phyloP scores from a whole-genome alignment of 2,329 filamentous ascomycete genomes.

The Penicillium sp. region DNA sequence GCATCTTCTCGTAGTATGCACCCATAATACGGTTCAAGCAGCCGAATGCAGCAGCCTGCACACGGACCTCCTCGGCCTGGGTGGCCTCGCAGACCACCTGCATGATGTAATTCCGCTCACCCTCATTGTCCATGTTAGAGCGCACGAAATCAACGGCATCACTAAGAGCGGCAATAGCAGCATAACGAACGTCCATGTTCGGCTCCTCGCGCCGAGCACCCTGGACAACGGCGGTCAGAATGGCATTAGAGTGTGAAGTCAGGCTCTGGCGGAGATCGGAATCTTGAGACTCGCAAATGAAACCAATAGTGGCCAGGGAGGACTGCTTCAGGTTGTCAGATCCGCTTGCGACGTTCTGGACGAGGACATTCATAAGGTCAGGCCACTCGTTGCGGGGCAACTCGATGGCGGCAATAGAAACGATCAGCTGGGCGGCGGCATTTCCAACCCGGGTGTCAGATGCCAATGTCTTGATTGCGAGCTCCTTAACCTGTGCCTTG shows the following conservation, averaged over 20 bases:
- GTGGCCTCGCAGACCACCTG: conserved; percentile 99
- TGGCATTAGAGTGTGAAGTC: conserved; percentile 89
- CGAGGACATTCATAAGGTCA: conserved; percentile 82
- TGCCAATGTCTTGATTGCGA: conserved; percentile 82
- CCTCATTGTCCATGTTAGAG: conserved; percentile 98
- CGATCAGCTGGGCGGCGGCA: conserved; percentile 91
- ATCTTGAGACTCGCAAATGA: conserved; percentile 96
- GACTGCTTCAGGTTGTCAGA: conserved; percentile 88
- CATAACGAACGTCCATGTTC: conserved; percentile 84
- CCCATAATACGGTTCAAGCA: conserved; percentile 98
- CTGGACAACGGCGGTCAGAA: conserved; percentile 95
- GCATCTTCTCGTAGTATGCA: conserved; percentile 99
- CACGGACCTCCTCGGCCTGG: conserved; percentile 83
- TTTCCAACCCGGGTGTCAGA: conserved; percentile 84
- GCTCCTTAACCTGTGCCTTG: conserved; percentile 83
- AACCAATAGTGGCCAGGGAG: conserved; percentile 93
- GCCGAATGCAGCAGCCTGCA: conserved; percentile 94
- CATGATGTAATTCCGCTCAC: conserved; percentile 99
- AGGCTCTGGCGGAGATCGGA: conserved; percentile 77
- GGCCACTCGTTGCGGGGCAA: conserved; percentile 90
- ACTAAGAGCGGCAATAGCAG: conserved; percentile 89
- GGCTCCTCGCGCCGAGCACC: conserved; percentile 95
- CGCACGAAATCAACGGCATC: conserved; percentile 97
- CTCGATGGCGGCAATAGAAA: conserved; percentile 92
- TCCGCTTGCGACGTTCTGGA: conserved; percentile 88